phyloP scores from a whole-genome alignment of 108 stramenopile species.

The Mayamaea pseudoterrestris region DNA sequence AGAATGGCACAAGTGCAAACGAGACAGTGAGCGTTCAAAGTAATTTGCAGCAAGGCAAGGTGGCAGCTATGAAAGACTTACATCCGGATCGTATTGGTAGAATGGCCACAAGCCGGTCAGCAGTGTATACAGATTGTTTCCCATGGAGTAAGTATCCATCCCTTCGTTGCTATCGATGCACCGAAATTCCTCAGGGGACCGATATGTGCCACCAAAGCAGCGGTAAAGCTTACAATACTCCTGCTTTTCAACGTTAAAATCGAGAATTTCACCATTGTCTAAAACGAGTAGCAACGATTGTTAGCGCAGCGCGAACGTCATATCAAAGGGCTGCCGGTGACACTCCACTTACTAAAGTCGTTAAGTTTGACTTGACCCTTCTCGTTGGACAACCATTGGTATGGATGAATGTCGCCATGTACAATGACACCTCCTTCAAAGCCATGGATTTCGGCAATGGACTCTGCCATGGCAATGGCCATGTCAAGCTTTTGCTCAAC shows the following conservation, averaged over 20 bases:
- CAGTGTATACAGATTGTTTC: conserved; percentile 36
- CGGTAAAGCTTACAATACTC: neutral
- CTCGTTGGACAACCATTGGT: conserved; percentile 53
- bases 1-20: too few relatives aligned
- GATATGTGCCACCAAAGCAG: conserved; percentile 12
- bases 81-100: conserved; percentile 5
- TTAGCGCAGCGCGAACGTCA: too few relatives aligned
- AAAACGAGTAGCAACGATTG: too few relatives aligned
- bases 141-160: conserved; percentile 36
- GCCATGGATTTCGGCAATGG: conserved; percentile 55
- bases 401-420: conserved; percentile 70
- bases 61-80: neutral
- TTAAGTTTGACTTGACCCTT: conserved; percentile 55
- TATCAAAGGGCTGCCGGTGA: too few relatives aligned
- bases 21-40: too few relatives aligned
- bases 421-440: conserved; percentile 38
- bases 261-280: neutral
- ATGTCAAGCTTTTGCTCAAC: conserved; percentile 32
- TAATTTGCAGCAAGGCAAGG: too few relatives aligned
- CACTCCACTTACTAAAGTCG: conserved; percentile 44
- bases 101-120: conserved; percentile 4
- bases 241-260: neutral
- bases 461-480: conserved; percentile 56
- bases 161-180: conserved; percentile 6
- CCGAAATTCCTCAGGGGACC: conserved; percentile 45